These are phyloP conservation scores for Abrus precatorius DNA, from an alignment of 306 rosid genomes.

Conservation along the genomic window DNA sequence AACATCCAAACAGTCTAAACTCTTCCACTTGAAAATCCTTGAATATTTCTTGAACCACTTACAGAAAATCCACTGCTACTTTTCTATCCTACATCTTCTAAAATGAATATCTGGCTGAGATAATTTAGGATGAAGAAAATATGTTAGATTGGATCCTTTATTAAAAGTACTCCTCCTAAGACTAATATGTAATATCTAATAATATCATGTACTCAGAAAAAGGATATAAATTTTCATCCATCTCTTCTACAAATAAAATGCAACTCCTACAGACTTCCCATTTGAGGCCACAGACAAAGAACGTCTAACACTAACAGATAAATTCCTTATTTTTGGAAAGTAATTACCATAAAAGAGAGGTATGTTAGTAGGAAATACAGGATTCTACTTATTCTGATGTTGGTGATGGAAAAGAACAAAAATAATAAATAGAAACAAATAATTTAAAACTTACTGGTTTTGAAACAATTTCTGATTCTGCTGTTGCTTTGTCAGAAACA, in stretches of 20 bases:
- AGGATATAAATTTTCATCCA: neutral
- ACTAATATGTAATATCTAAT: neutral
- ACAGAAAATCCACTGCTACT: neutral
- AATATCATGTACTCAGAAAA: neutral
- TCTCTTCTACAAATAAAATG: slow-evolving; percentile 14
- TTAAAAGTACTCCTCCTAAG: neutral
- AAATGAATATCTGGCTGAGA: neutral
- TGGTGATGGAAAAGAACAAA: neutral
- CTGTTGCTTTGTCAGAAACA: neutral
- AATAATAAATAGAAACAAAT: neutral
- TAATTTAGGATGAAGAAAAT: slow-evolving; percentile 2
- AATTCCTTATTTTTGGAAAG: slow-evolving; percentile 10
- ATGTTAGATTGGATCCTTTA: neutral
- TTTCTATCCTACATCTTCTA: neutral
- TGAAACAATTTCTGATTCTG: neutral
- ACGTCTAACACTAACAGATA: neutral
- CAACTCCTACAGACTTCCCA: neutral
- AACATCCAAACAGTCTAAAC: neutral
- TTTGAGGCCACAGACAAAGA: neutral
- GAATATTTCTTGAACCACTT: slow-evolving; percentile 11
- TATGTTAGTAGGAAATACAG: neutral
- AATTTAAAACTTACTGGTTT: slow-evolving; percentile 15
- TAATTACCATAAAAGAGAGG: slow-evolving; percentile 17
- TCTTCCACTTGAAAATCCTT: slow-evolving; percentile 14
- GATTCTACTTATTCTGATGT: neutral